Conservation (phyloP, 345 rosid species). For the Lepidium sativum region DNA sequence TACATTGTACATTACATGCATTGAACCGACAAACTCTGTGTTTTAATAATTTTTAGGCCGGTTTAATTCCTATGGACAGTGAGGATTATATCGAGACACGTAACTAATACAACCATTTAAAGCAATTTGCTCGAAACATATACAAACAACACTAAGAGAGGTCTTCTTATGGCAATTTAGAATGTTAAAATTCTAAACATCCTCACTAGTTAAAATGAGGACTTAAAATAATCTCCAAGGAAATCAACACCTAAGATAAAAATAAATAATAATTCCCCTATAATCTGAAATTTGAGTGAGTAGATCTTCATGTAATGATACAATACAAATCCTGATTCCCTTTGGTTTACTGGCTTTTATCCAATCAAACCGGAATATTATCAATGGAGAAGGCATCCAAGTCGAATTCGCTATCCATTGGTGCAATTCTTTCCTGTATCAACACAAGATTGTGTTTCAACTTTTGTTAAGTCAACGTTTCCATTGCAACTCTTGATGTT, state of each 20-base stretch:
- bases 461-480: neutral
- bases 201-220: neutral
- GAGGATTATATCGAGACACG: neutral
- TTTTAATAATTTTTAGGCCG: neutral
- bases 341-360: neutral
- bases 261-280: neutral
- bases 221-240: neutral
- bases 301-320: conserved; percentile 11
- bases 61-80: neutral
- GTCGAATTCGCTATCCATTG: conserved; percentile 65
- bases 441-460: conserved; percentile 15
- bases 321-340: conserved; percentile 14
- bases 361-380: conserved; percentile 51
- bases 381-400: conserved; percentile 70
- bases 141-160: neutral
- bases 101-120: neutral
- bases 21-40: neutral
- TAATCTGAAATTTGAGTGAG: conserved; percentile 18
- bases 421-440: conserved; percentile 62
- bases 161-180: conserved; percentile 1
- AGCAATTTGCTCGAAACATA: neutral
- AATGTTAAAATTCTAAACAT: conserved; percentile 2
- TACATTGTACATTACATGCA: neutral
- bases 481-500: neutral
- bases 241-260: neutral